Conservation (phyloP, 2,329 filamentous ascomycete genomes). For the Pyrenophora seminiperda region DNA sequence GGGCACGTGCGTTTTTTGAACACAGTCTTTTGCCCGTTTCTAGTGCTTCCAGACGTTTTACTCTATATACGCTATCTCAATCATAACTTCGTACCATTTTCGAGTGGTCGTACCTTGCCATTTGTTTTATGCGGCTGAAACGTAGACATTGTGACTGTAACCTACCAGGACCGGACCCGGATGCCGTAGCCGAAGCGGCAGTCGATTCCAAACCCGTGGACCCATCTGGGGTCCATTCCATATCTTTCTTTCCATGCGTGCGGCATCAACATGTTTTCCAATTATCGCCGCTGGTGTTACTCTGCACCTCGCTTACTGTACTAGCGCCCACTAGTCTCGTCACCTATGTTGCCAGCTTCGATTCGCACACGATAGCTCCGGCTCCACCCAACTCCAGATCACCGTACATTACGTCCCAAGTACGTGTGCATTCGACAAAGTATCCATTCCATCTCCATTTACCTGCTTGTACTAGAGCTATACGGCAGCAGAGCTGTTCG, state of each 20-base stretch:
- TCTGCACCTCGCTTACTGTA: conserved; percentile 22
- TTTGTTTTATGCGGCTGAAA: no score
- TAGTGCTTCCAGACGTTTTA: no score
- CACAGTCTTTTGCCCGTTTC: not conserved
- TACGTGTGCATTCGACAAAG: conserved; percentile 7
- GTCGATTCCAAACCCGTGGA: no score
- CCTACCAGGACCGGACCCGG: no score
- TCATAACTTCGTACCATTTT: no score
- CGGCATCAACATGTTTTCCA: not conserved
- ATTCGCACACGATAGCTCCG: conserved; percentile 18
- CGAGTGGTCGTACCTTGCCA: no score
- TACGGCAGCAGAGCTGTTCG: not conserved
- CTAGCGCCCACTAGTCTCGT: conserved; percentile 29
- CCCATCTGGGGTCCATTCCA: not conserved
- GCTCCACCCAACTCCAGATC: conserved; percentile 18
- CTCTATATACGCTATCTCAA: no score
- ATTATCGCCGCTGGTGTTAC: conserved; percentile 9
- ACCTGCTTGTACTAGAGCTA: not conserved
- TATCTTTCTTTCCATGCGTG: not conserved
- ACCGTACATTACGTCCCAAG: conserved; percentile 13
- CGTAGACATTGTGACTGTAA: no score
- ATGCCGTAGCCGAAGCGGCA: no score
- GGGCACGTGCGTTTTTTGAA: not conserved
- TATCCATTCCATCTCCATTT: not conserved
- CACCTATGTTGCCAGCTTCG: conserved; percentile 22